Conservation (phyloP, 257 asterid genomes). For the Capsicum rhomboideum region DNA sequence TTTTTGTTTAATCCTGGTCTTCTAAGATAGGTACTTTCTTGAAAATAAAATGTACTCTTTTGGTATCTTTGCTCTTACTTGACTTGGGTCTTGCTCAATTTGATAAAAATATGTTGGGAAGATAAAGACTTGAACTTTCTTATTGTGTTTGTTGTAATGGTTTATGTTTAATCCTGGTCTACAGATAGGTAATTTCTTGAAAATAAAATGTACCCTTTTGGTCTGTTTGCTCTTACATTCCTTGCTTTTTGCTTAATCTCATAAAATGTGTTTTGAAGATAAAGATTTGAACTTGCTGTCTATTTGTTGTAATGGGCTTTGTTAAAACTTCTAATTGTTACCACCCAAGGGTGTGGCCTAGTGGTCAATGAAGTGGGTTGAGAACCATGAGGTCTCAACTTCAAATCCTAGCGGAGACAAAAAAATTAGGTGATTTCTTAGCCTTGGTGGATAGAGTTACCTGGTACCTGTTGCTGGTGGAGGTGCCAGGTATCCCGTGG, state of each 20-base stretch:
- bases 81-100: background rate
- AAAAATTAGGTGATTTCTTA: too few species aligned
- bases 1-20: too few species aligned
- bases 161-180: background rate
- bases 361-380: too few species aligned
- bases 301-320: background rate
- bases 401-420: too few species aligned
- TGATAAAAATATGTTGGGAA: background rate
- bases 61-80: background rate
- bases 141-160: background rate
- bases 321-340: too few species aligned
- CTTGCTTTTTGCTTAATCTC: background rate
- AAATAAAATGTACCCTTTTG: background rate
- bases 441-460: too few species aligned
- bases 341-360: too few species aligned
- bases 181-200: background rate
- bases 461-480: too few species aligned
- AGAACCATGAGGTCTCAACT: too few species aligned
- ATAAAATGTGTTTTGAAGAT: background rate
- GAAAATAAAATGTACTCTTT: background rate
- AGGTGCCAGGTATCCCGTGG: too few species aligned
- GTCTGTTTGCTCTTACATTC: background rate
- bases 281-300: background rate
- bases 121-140: background rate
- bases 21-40: too few species aligned